Evolutionary conservation across 1,284 basidiomycete species (phyloP), one percentile per base, ranked within the genome.

Genomic region (Ceratorhiza oryzae-sativae): DNA sequence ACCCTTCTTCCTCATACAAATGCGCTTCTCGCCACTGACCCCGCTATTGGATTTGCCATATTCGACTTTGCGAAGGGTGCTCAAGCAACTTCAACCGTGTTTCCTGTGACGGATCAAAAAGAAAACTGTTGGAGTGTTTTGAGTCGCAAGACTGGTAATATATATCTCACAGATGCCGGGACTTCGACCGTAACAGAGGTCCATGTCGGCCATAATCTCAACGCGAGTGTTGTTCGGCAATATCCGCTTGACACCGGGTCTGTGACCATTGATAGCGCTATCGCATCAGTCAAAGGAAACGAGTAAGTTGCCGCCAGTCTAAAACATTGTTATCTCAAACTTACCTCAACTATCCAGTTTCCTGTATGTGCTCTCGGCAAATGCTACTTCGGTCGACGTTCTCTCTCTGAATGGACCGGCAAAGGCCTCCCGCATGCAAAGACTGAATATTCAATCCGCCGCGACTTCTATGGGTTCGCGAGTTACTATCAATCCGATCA

Each of bases 41-140:
- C 84, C 13, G 83, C 80, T 23, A 65, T 83, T 46, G 85, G 85
- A 20, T 83, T 82, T 75, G 82, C 83, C 71, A 80, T 85, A 72
- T 81, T 85, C 74, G 82, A 85, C 77, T 77, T 85, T 60, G 74
- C 72, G 60, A 71, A 73, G 3, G 61, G 36, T 6, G 30, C 60
- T 18, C 34, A 34, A 5, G 68, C 72, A 13, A 67, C 27, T 18
- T 60, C 72, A 8, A 75, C 62, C 60, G 72, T 79, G 18, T 82
- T 85, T 63, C 75, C 77, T 12, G 42, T 72, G 23, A 10, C 32
- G 15, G 82, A 82, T 13, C 84, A 85, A 77, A 74, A 68, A n/a
- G 85, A 84, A 39, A 84, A 81, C 18, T 86, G 84, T 79, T 86
- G 85, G 85, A 81, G 82, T 23, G 79, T 79, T 71, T 84, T 82